phyloP scores from a whole-genome alignment of 192 early-diverging fungal species.

The Dissophora ornata region DNA sequence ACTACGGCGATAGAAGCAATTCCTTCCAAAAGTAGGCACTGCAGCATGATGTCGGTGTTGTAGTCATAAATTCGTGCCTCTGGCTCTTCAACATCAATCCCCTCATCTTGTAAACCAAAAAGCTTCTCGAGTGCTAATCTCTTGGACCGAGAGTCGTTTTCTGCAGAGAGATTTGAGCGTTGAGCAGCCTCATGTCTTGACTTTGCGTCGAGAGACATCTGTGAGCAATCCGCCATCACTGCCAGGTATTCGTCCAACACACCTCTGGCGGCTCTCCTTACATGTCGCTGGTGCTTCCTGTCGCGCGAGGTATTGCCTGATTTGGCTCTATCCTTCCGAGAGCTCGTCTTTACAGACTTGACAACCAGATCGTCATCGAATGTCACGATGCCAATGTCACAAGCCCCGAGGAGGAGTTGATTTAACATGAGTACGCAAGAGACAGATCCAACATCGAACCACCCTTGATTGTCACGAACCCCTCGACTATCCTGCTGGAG shows the following conservation, averaged over 20 bases:
- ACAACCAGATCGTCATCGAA: neutral
- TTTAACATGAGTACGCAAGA: slow-evolving; percentile 33
- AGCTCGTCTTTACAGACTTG: neutral
- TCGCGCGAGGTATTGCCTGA: too few species aligned
- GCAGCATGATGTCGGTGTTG: slow-evolving; percentile 30
- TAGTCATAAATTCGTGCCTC: slow-evolving; percentile 26
- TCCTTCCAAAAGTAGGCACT: slow-evolving; percentile 37
- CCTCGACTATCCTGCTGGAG: slow-evolving; percentile 20
- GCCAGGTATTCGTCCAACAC: slow-evolving; percentile 42
- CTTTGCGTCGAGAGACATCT: slow-evolving; percentile 21
- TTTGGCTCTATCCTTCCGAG: neutral
- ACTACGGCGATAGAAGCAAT: slow-evolving; percentile 43
- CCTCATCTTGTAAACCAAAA: slow-evolving; percentile 18
- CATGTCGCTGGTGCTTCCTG: slow-evolving; percentile 20
- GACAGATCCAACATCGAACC: slow-evolving; percentile 25
- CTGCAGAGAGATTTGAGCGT: neutral
- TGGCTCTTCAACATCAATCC: neutral
- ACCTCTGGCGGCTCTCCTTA: slow-evolving; percentile 24
- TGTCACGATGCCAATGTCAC: slow-evolving; percentile 10
- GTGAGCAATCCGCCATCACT: slow-evolving; percentile 20
- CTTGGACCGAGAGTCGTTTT: neutral
- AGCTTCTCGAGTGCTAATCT: slow-evolving; percentile 15
- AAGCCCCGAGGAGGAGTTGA: slow-evolving; percentile 35
- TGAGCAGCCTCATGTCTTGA: slow-evolving; percentile 2
- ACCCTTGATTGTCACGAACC: slow-evolving; percentile 34